Conservation (phyloP, 306 rosid species). For the Ormosia emarginata region DNA sequence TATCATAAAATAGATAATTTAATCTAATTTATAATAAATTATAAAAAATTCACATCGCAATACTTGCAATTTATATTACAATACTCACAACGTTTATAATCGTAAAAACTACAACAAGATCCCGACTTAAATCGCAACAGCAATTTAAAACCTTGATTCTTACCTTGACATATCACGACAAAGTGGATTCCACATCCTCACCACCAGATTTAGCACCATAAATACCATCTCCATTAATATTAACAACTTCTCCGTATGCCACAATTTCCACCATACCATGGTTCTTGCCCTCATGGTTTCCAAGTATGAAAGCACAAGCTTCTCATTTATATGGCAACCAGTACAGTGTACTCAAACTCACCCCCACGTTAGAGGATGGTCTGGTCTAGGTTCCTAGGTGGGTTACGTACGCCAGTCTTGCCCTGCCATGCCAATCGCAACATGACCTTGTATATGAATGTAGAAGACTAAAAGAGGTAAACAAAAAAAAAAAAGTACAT, state of each 20-base stretch:
- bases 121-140: too few relatives aligned
- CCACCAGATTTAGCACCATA: not conserved
- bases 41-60: too few relatives aligned
- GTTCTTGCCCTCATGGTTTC: slow-evolving; percentile 56
- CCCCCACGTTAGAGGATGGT: slow-evolving; percentile 13
- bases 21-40: too few relatives aligned
- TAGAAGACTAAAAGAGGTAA: too few relatives aligned
- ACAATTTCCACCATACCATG: slow-evolving; percentile 46
- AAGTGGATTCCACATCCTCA: slow-evolving; percentile 9
- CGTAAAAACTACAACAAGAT: too few relatives aligned
- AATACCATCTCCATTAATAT: not conserved
- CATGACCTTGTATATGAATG: too few relatives aligned
- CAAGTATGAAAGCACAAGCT: slow-evolving; percentile 52
- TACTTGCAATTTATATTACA: too few relatives aligned
- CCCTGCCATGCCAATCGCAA: too few relatives aligned
- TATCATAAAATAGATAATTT: too few relatives aligned
- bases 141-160: too few relatives aligned
- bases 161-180: slow-evolving; percentile 40
- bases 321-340: slow-evolving; percentile 34
- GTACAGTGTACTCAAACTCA: not conserved
- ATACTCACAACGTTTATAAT: too few relatives aligned
- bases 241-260: slow-evolving; percentile 45
- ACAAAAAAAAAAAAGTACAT: too few relatives aligned
- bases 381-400: slow-evolving; percentile 47
- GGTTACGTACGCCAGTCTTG: slow-evolving; percentile 53